A percentile compares a stretch with the other conserved stretches of the same genome.
Evolutionary conservation across 176 grass and related monocot species (phyloP).

Genomic region (Guadua angustifolia): DNA sequence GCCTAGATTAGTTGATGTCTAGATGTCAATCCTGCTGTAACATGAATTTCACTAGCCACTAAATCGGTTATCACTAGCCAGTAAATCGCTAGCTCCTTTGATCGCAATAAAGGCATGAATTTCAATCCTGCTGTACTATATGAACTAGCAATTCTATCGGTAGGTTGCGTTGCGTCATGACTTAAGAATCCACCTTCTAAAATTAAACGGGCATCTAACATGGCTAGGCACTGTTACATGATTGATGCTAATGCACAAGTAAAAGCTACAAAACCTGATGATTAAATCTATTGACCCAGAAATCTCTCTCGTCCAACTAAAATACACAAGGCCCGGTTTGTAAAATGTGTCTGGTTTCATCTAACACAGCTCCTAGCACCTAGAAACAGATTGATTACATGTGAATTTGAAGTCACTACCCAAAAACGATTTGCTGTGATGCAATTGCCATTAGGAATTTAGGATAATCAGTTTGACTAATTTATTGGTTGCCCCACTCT

Average conservation of each 20-base stretch:
- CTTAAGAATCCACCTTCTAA: conserved; percentile 1
- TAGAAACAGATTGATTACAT: background rate
- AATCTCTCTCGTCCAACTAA: background rate
- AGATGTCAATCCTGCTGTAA: background rate
- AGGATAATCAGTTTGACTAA: background rate
- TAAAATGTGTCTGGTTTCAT: conserved; percentile 5
- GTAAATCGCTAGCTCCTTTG: background rate
- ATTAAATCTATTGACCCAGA: background rate
- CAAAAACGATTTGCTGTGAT: background rate
- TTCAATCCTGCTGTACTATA: background rate
- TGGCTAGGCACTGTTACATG: background rate
- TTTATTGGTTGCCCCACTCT: background rate
- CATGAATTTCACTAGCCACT: background rate
- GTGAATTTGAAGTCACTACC: conserved; percentile 5
- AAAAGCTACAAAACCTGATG: conserved; percentile 5
- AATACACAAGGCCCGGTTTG: background rate
- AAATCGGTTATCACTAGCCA: background rate
- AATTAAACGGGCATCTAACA: background rate
- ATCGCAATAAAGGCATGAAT: background rate
- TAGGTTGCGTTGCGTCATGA: background rate
- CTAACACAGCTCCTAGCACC: conserved; percentile 3
- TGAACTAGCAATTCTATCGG: background rate
- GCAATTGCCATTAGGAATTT: background rate
- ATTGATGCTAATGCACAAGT: conserved; percentile 20
- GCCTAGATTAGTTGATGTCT: background rate